phyloP scores from a whole-genome alignment of 805 yeast species.

The Candida sithepensis region DNA sequence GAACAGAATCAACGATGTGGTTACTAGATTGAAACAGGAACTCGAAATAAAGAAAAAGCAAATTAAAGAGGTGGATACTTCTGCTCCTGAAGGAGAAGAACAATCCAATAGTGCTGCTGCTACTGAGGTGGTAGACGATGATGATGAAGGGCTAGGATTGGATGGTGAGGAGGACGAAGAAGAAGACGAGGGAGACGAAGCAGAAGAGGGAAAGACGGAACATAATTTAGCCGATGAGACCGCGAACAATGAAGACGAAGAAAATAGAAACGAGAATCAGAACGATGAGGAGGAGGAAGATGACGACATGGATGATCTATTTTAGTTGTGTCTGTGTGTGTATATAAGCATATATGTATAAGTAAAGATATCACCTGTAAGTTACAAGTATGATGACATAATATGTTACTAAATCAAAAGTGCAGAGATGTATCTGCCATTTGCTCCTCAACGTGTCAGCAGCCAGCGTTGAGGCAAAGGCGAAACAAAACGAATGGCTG shows the following conservation, averaged over 20 bases:
- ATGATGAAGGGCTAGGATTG: slow-evolving; percentile 22
- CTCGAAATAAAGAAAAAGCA: slow-evolving; percentile 76
- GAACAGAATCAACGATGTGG: slow-evolving; percentile 80
- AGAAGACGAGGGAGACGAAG: slow-evolving; percentile 28
- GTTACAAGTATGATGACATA: too few species aligned
- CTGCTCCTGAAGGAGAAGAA: slow-evolving; percentile 11
- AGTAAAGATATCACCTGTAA: too few species aligned
- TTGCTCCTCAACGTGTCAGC: too few species aligned
- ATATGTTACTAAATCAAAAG: too few species aligned
- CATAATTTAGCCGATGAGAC: slow-evolving; percentile 23
- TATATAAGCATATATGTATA: too few species aligned
- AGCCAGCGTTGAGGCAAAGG: too few species aligned
- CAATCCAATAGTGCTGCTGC: slow-evolving; percentile 43
- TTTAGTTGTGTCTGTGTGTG: slow-evolving; percentile 8
- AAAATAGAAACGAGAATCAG: too few species aligned
- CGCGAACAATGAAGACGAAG: slow-evolving; percentile 22
- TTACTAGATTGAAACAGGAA: slow-evolving; percentile 73
- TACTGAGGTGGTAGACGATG: slow-evolving; percentile 35
- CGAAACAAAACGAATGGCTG: too few species aligned
- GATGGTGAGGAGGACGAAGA: slow-evolving; percentile 28
- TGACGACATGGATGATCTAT: slow-evolving; percentile 29
- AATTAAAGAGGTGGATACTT: slow-evolving; percentile 34
- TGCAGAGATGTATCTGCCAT: too few species aligned
- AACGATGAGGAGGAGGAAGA: slow-evolving; percentile 34
- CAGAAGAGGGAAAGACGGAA: slow-evolving; percentile 17